Conservation (phyloP, 2,329 filamentous ascomycete genomes). For the Fusarium aywerte region DNA sequence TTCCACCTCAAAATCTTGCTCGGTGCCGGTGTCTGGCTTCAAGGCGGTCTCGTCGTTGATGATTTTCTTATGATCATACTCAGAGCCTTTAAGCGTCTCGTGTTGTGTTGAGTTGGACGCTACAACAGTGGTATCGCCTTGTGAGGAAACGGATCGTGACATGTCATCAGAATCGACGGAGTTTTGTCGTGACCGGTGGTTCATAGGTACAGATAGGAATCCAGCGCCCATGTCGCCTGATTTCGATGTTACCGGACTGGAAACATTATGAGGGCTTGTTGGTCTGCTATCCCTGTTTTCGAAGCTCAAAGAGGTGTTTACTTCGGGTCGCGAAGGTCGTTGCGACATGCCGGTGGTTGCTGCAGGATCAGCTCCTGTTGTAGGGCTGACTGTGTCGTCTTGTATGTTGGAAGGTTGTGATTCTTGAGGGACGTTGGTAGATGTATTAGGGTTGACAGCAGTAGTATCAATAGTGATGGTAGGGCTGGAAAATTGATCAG, state of each 20-base stretch:
- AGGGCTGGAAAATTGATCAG: constrained; percentile 53
- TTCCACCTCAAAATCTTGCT: constrained; percentile 78
- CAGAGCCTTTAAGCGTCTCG: constrained; percentile 53
- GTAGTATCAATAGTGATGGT: constrained; percentile 67
- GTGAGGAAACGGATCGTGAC: constrained; percentile 67
- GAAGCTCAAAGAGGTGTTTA: constrained; percentile 68
- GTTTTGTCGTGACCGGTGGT: constrained; percentile 69
- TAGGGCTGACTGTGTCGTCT: constrained; percentile 56
- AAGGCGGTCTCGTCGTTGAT: constrained; percentile 75
- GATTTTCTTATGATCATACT: constrained; percentile 64
- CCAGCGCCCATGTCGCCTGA: constrained; percentile 60
- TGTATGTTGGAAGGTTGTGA: constrained; percentile 47
- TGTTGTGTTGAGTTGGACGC: constrained; percentile 57
- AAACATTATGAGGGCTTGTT: constrained; percentile 78
- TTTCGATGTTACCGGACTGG: constrained; percentile 63
- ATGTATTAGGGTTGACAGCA: constrained; percentile 49
- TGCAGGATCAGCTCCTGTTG: constrained; percentile 51
- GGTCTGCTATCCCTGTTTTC: constrained; percentile 74
- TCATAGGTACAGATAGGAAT: constrained; percentile 74
- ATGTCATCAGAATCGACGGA: constrained; percentile 76
- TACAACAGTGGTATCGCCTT: constrained; percentile 70
- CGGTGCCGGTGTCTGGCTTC: constrained; percentile 78
- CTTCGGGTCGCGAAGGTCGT: constrained; percentile 52
- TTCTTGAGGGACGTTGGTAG: constrained; percentile 48
- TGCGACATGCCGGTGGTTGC: constrained; percentile 40